Conservation (phyloP, 2,329 filamentous ascomycete genomes). For the Calonectria hawksworthii region DNA sequence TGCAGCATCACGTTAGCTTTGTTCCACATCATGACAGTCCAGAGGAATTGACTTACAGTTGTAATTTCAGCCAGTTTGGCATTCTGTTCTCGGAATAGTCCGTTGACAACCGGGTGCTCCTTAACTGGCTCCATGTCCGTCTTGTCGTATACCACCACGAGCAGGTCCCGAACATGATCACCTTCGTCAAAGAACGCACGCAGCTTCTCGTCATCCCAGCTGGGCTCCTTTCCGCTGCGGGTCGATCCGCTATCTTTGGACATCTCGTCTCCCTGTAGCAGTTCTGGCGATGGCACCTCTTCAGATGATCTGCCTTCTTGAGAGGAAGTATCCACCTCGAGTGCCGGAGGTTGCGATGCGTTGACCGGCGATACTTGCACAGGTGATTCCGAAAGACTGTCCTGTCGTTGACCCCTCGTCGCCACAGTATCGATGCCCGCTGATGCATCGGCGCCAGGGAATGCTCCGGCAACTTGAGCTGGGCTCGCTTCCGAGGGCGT, state of each 20-base stretch:
- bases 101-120: slow-evolving; percentile 88
- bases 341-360: slow-evolving; percentile 71
- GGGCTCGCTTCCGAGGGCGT: slow-evolving; percentile 32
- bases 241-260: slow-evolving; percentile 54
- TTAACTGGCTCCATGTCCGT: slow-evolving; percentile 83
- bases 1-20: slow-evolving; percentile 49
- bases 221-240: slow-evolving; percentile 56
- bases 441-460: slow-evolving; percentile 56
- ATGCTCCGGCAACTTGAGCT: slow-evolving; percentile 56
- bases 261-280: slow-evolving; percentile 62
- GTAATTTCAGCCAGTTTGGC: slow-evolving; percentile 89
- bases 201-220: slow-evolving; percentile 90
- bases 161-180: slow-evolving; percentile 88
- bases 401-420: slow-evolving; percentile 48
- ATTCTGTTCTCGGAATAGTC: slow-evolving; percentile 89
- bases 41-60: slow-evolving; percentile 63
- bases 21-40: not conserved
- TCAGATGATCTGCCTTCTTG: slow-evolving; percentile 75
- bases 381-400: slow-evolving; percentile 76
- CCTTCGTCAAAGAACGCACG: slow-evolving; percentile 93
- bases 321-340: slow-evolving; percentile 80
- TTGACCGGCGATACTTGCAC: slow-evolving; percentile 65
- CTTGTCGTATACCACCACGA: slow-evolving; percentile 94
- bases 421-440: slow-evolving; percentile 52
- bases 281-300: slow-evolving; percentile 75